These are phyloP conservation scores for Beauveria sp. DNA, from an alignment of 2,329 filamentous ascomycete genomes.

Conservation along the genomic window DNA sequence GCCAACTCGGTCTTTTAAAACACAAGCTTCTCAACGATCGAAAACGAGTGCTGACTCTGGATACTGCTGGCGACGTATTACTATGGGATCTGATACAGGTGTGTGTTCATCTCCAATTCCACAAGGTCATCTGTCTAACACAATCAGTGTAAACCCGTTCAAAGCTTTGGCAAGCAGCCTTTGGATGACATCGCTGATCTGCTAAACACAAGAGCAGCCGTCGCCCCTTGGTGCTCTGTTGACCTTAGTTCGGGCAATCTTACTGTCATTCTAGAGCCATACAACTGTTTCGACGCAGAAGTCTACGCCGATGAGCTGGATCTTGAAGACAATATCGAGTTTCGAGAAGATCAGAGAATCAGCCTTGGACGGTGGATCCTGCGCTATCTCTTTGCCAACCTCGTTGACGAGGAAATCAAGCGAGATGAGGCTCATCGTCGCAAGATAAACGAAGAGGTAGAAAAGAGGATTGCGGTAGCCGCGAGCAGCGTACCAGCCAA, in stretches of 20 bases:
- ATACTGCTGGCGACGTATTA: constrained; percentile 90
- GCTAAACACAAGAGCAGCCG: constrained; percentile 80
- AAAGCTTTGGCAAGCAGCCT: constrained; percentile 90
- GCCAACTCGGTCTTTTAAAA: constrained; percentile 91
- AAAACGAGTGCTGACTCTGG: constrained; percentile 78
- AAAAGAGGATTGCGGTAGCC: constrained; percentile 49
- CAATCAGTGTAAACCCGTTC: constrained; percentile 68
- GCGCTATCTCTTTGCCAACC: constrained; percentile 79
- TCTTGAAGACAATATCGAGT: constrained; percentile 66
- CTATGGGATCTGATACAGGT: constrained; percentile 91
- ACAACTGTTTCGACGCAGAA: constrained; percentile 95
- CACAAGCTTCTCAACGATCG: constrained; percentile 87
- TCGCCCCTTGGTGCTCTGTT: constrained; percentile 93
- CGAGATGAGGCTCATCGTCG: constrained; percentile 70
- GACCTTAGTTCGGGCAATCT: constrained; percentile 89
- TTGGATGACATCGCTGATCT: constrained; percentile 84
- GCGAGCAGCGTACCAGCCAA: constrained; percentile 56
- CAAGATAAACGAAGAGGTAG: constrained; percentile 54
- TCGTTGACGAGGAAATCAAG: constrained; percentile 85
- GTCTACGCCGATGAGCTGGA: constrained; percentile 89
- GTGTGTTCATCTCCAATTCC: constrained; percentile 10
- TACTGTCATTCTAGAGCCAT: constrained; percentile 84
- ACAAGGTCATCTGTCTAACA: neutral
- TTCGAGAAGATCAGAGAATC: constrained; percentile 90
- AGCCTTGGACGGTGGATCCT: constrained; percentile 96